Percentiles rank a stretch among this genome's conserved stretches.
Conservation (phyloP, 495 filamentous ascomycete genomes). For the Aspergillus biplanus region DNA sequence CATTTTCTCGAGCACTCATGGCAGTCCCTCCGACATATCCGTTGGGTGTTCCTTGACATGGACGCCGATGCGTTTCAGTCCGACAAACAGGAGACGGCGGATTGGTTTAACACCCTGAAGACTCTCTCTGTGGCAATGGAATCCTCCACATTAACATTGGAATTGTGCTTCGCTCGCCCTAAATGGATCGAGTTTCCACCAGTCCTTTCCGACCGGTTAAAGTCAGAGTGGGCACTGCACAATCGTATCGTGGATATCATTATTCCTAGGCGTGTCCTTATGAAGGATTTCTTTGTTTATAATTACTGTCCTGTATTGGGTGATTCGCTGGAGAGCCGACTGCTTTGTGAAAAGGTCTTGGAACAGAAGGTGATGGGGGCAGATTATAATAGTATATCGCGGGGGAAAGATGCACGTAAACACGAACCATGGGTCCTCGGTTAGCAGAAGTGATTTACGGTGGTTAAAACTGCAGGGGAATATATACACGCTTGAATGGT, state of each 20-base stretch:
- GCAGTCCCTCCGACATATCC: slow-evolving; percentile 5
- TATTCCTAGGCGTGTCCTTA: background rate
- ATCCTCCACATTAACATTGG: slow-evolving; percentile 8
- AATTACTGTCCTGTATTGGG: background rate
- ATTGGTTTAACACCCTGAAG: slow-evolving; percentile 8
- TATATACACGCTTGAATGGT: no score
- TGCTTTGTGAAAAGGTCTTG: background rate
- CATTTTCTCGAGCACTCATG: slow-evolving; percentile 7
- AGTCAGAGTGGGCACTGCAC: background rate
- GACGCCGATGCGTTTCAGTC: background rate
- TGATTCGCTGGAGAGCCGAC: background rate
- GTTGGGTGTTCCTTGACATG: background rate
- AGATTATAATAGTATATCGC: background rate
- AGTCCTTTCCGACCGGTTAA: background rate
- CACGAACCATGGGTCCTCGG: no score
- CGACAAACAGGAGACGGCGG: no score
- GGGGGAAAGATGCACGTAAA: background rate
- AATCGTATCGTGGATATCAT: slow-evolving; percentile 6
- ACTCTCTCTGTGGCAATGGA: background rate
- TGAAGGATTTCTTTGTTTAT: slow-evolving; percentile 14
- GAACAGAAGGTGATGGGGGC: background rate
- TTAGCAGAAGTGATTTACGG: no score
- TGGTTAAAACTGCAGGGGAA: no score
- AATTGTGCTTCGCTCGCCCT: background rate
- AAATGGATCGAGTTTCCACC: no score